Evolutionary conservation across 257 asterid genomes (phyloP), one percentile per base, ranked within the genome.

Genomic region (Vinca minor): DNA sequence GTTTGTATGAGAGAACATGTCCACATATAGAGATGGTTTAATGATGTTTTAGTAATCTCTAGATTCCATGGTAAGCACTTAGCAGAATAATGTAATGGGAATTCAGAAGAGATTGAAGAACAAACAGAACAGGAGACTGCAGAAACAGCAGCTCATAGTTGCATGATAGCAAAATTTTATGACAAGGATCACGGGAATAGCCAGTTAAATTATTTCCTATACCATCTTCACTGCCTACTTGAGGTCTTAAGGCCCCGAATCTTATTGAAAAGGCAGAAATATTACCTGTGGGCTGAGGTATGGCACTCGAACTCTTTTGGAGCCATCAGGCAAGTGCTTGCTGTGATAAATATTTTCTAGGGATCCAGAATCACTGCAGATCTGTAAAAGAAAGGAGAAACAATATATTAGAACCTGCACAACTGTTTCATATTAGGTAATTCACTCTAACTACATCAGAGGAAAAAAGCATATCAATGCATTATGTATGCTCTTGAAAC

Each of bases 291-390:
- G 84, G 77, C 78, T 82, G 79, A 69, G 74, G 14, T 57, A 82
- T 23, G 91, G 96, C 38, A 83, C 75, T 29, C 82, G 83, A 38
- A 93, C 79, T 69, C 99, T 84, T 76, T 93, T 93, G 45, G 99
- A 93, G 57, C 99, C 97, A 80, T 93, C 99, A 5, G 97, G 96
- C 42, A 89, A 62, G 38, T 95, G 95, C 73, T 89, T 89, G 66
- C 67, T 73, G 1, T 90, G 85, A 63, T 70, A 71, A 23, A 70
- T 79, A 62, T 69, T 63, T 59, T 79, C 90, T 4, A 52, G 69
- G 17, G 72, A 69, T 46, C 76, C 69, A 67, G 42, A 53, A 48
- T 78, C 79, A 62, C 61, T 35, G 50, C 62, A 62, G 44, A 87
- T 91, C 99, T 93, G 84, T 60, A 66, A 48, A 69, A 49, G 42